phyloP scores from a whole-genome alignment of 192 early-diverging fungal genomes.

The Mortierella claussenii region DNA sequence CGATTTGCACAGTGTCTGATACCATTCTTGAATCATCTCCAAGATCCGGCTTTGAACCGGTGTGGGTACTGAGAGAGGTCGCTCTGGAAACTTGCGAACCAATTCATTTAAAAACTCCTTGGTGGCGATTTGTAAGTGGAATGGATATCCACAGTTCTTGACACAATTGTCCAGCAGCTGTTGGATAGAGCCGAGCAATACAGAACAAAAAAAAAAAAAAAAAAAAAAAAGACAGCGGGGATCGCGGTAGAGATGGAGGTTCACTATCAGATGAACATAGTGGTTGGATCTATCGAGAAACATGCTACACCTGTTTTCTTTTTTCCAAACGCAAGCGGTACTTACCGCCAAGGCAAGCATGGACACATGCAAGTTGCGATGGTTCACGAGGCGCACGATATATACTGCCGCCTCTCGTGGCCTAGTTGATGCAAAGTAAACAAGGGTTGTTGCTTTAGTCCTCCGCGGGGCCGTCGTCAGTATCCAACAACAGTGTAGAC shows the following conservation, averaged over 20 bases:
- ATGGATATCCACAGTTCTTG: conserved; percentile 99
- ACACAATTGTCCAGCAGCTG: conserved; percentile 95
- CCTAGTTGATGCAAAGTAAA: conserved; percentile 46
- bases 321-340: too few species aligned
- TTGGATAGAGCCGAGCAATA: background rate
- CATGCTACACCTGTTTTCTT: too few species aligned
- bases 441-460: too few species aligned
- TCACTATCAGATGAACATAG: too few species aligned
- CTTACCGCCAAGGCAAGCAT: conserved; percentile 73
- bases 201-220: background rate
- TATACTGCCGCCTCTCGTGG: conserved; percentile 80
- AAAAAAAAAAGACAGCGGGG: background rate
- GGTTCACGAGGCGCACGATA: conserved; percentile 77
- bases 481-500: background rate
- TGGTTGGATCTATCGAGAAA: too few species aligned
- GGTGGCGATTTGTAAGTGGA: conserved; percentile 94
- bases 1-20: conserved; percentile 82
- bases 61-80: conserved; percentile 75
- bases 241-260: too few species aligned
- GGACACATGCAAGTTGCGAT: conserved; percentile 64
- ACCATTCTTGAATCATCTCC: conserved; percentile 96
- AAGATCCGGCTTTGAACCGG: conserved; percentile 88
- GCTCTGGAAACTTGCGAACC: conserved; percentile 93
- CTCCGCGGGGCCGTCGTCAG: too few species aligned
- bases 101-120: conserved; percentile 99